A percentile compares a stretch with the other conserved stretches of the same genome.
phyloP scores from a whole-genome alignment of 2,329 filamentous ascomycete genomes.

The Colletotrichum horii region DNA sequence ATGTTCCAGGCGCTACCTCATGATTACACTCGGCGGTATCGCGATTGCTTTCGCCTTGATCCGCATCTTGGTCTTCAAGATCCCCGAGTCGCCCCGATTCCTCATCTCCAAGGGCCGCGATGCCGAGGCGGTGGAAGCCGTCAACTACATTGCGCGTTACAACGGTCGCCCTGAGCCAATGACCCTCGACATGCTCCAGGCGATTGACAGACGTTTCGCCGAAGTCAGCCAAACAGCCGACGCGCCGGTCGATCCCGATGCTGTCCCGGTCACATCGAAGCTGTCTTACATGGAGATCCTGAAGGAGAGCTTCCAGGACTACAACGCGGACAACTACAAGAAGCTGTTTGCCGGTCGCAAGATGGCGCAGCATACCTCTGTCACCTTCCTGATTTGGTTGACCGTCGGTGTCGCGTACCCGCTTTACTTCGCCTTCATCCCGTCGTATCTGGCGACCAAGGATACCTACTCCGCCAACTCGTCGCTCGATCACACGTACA shows the following conservation, averaged over 20 bases:
- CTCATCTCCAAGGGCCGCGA: slow-evolving; percentile 49
- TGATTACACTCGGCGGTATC: slow-evolving; percentile 48
- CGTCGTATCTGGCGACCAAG: slow-evolving; percentile 47
- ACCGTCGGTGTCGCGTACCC: slow-evolving; percentile 53
- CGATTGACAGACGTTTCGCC: not conserved
- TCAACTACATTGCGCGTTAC: slow-evolving; percentile 49
- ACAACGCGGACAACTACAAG: slow-evolving; percentile 31
- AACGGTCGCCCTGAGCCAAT: slow-evolving; percentile 40
- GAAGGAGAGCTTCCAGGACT: slow-evolving; percentile 18
- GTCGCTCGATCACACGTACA: slow-evolving; percentile 36
- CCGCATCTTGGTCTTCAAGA: slow-evolving; percentile 51
- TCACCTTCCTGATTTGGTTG: slow-evolving; percentile 48
- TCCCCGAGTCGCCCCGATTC: slow-evolving; percentile 52
- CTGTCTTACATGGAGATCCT: slow-evolving; percentile 30
- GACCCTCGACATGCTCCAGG: slow-evolving; percentile 41
- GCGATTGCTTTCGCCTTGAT: slow-evolving; percentile 48
- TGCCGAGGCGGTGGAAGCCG: slow-evolving; percentile 49
- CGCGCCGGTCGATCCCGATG: not conserved
- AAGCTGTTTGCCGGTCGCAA: slow-evolving; percentile 34
- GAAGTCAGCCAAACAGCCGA: not conserved
- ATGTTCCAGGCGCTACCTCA: slow-evolving; percentile 41
- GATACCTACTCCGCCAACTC: slow-evolving; percentile 28
- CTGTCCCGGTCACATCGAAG: slow-evolving; percentile 3
- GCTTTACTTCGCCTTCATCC: slow-evolving; percentile 51
- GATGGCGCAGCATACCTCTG: slow-evolving; percentile 36